Evolutionary conservation across 805 yeast genomes (phyloP).

Genomic region (Candida vartiovaarae): DNA sequence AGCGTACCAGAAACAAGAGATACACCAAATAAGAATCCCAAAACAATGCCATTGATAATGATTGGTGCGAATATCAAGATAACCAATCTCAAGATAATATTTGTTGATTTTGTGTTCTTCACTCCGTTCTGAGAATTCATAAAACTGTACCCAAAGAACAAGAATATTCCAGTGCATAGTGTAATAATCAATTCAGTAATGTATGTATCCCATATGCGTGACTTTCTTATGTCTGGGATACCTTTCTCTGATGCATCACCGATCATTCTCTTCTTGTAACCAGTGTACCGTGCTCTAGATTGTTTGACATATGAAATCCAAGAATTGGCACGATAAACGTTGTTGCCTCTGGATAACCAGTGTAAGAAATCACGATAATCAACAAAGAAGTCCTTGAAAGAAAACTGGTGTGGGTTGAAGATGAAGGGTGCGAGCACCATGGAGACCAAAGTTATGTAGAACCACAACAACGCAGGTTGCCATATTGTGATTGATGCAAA

Average conservation of each 20-base stretch:
- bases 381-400: slow-evolving; percentile 59
- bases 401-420: slow-evolving; percentile 73
- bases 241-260: slow-evolving; percentile 59
- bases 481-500: slow-evolving; percentile 79
- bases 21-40: slow-evolving; percentile 32
- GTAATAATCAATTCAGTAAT: slow-evolving; percentile 79
- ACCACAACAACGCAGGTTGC: slow-evolving; percentile 68
- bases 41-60: slow-evolving; percentile 26
- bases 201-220: slow-evolving; percentile 69
- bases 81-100: slow-evolving; percentile 55
- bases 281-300: slow-evolving; percentile 84
- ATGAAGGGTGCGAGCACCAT: slow-evolving; percentile 65
- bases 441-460: slow-evolving; percentile 65
- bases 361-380: slow-evolving; percentile 57
- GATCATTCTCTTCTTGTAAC: slow-evolving; percentile 70
- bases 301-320: slow-evolving; percentile 75
- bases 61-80: slow-evolving; percentile 48
- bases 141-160: slow-evolving; percentile 68
- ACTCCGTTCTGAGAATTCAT: slow-evolving; percentile 89
- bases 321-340: slow-evolving; percentile 56
- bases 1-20: slow-evolving; percentile 47
- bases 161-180: slow-evolving; percentile 56
- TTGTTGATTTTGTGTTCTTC: slow-evolving; percentile 36
- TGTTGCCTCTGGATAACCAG: slow-evolving; percentile 81
- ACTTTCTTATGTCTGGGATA: slow-evolving; percentile 56